phyloP scores from a whole-genome alignment of 1,139 yeast species.

The Chernovozyma sophiae-reginae region DNA sequence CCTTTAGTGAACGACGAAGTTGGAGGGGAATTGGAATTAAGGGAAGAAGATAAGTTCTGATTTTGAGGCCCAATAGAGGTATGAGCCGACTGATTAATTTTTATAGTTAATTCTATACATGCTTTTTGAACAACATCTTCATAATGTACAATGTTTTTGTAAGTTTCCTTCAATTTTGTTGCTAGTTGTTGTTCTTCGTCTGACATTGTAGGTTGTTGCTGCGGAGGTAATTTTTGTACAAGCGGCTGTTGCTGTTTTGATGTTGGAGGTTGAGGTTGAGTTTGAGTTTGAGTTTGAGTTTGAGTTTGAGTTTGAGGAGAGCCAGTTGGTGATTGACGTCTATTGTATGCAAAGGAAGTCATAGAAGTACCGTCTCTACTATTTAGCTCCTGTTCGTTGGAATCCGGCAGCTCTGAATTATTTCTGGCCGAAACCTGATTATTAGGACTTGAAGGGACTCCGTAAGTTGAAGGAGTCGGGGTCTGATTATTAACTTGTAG shows the following conservation, averaged over 20 bases:
- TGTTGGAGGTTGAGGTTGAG: constrained; percentile 6
- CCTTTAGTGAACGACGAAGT: constrained; percentile 9
- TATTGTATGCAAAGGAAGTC: constrained; percentile 8
- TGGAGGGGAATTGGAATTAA: constrained; percentile 15
- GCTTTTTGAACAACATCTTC: constrained; percentile 70
- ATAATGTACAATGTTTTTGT: constrained; percentile 60
- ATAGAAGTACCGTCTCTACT: constrained; percentile 8
- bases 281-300: constrained; percentile 12
- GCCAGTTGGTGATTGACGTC: constrained; percentile 4
- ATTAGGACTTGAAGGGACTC: constrained; percentile 41
- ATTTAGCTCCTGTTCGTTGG: constrained; percentile 16
- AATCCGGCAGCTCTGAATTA: constrained; percentile 42
- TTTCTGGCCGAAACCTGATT: constrained; percentile 26
- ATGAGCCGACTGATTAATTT: constrained; percentile 27
- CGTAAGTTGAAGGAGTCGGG: constrained; percentile 42
- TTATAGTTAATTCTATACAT: constrained; percentile 51
- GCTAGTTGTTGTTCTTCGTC: constrained; percentile 72
- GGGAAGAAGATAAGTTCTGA: constrained; percentile 17
- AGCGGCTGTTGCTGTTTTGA: constrained; percentile 10
- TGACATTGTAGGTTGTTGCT: constrained; percentile 29
- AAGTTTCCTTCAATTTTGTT: constrained; percentile 67
- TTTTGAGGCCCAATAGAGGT: constrained; percentile 14
- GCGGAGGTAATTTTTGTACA: constrained; percentile 12
- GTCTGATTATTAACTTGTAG: constrained; percentile 17
- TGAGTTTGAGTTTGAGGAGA: constrained; percentile 8